Base-by-base conservation (phyloP, 2,329 filamentous ascomycete genomes). In the Microdochium trichocladiopsis region DNA sequence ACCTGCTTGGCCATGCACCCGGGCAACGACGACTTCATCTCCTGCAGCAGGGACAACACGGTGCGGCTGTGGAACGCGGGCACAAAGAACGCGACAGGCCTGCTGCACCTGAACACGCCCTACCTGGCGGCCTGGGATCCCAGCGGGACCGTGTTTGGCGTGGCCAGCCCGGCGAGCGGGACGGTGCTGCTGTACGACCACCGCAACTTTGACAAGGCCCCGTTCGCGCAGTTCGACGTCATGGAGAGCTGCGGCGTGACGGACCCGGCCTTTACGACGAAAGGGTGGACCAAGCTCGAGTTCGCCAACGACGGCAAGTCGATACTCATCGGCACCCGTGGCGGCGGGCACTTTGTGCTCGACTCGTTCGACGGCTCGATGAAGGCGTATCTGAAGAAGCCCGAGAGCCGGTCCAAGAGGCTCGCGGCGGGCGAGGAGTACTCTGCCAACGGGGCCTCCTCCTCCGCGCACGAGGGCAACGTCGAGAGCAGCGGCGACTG, bases 291-390 rank as follows among this genome's bases (percentile, higher is more conserved):
- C 1, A 91, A 88, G 60, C 78, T 99, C 43, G 91, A 96, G 62
- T 97, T 99, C 66, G 94, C 90, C 53, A 99, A 99, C 62, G 94
- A 99, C 63, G 94, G 94, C 18, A 95, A 95, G 64, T 83, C 83
- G 55, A 71, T 99, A 48, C 78, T 99, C 4, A 69, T 99, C 18
- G 89, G 88, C 14, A 97, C 93, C 2, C 89, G 86, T 49, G 90
- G 88, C 6, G 79, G 79, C 50, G 90, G 91, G 0, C 94, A 99
- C 68, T 95, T 94, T 63, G 73, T 99, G 2, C 75, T 99, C n/a
- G 94, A 99, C 66, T 89, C 93, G 1, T 97, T 96, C 65, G 84
- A 90, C 43, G 94, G 93, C 37, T 79, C 77, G 6, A 69, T 97
- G 22, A 89, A 86, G 63, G 86, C 88, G 10, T 91, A 88, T 65